phyloP scores from a whole-genome alignment of 192 early-diverging fungal species.

The Chytriomyces hyalinus region DNA sequence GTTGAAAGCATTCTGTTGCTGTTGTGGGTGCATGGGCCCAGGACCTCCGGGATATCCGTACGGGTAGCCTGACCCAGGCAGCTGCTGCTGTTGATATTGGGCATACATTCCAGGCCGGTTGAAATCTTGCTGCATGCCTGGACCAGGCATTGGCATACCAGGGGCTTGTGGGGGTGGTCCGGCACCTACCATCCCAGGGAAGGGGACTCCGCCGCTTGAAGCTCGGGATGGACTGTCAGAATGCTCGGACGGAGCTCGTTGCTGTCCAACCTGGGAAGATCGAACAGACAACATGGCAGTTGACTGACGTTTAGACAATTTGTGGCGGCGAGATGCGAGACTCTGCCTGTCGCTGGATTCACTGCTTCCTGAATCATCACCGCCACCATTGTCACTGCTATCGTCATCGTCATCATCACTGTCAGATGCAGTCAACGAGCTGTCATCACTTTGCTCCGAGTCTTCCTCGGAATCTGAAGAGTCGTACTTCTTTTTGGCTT shows the following conservation, averaged over 20 bases:
- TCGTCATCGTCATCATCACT: constrained; percentile 2
- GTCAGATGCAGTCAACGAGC: constrained; percentile 18
- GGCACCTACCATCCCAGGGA: not conserved
- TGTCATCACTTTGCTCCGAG: not conserved
- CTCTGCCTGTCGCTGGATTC: constrained; percentile 20
- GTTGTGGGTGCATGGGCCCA: not conserved
- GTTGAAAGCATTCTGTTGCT: constrained; percentile 1
- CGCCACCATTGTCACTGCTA: not conserved
- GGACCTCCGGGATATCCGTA: not conserved
- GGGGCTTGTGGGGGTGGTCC: not conserved
- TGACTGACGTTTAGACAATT: constrained; percentile 24
- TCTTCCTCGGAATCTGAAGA: constrained; percentile 23
- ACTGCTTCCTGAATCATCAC: constrained; percentile 1
- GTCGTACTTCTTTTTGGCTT: not conserved
- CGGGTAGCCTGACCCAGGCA: not conserved
- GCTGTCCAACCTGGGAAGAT: not conserved
- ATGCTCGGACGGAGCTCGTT: constrained; percentile 2
- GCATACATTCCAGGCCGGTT: not conserved
- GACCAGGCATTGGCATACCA: not conserved
- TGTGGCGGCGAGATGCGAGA: constrained; percentile 24
- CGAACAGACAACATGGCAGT: constrained; percentile 8
- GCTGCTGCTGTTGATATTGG: not conserved
- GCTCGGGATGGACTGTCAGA: constrained; percentile 29
- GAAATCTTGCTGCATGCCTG: not conserved
- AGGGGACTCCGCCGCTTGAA: constrained; percentile 26